Base-by-base conservation (phyloP, 2,329 filamentous ascomycete species). In the Colletotrichum sp. region DNA sequence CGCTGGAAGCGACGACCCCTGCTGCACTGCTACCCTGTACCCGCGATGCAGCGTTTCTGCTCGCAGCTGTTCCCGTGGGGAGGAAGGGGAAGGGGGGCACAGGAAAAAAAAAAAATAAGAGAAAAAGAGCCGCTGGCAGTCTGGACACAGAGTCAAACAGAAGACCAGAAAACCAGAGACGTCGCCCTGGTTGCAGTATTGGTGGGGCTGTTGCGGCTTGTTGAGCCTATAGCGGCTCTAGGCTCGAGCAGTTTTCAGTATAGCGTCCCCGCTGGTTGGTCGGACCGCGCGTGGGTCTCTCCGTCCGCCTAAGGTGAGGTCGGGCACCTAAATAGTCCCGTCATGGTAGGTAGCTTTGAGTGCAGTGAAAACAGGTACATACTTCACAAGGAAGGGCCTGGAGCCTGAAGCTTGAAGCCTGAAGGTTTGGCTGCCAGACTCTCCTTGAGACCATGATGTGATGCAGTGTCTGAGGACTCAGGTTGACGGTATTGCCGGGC, bases 1-100 rank as follows among this genome's bases (percentile, higher is more conserved):
- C 28, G 57, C 44, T 73, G 73, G 69, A 68, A 59, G 49, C 62
- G 69, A 75, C 15, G 36, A 75, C 69, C 69, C 69, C 63, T 75
- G 69, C 63, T 68, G 55, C 69, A 44, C 73, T 68, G 69, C 36
- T 24, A 57, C 69, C 73, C 69, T 75, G 69, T 24, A 24, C 52
- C 60, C 30, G 72, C 36, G 72, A 39, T 71, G 49, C 62, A 65
- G 60, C 44, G 52, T 44, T 64, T 28, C 62, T 66, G 69, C 62
- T 72, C 62, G 55, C 64, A 65, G 69, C 68, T 66, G n/a, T 60
- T 67, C 57, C 73, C 44, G 63, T 72, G 55, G 69, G 55, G 68
- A n/a, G 12, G 24, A 15, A 16, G 9, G 18, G 21, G 6, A 28
- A 7, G 9, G 28, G 49, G 16, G 39, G 30, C 13, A 24, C 26